Base-by-base conservation (phyloP, 257 asterid species). In the Thymus quinquecostatus region DNA sequence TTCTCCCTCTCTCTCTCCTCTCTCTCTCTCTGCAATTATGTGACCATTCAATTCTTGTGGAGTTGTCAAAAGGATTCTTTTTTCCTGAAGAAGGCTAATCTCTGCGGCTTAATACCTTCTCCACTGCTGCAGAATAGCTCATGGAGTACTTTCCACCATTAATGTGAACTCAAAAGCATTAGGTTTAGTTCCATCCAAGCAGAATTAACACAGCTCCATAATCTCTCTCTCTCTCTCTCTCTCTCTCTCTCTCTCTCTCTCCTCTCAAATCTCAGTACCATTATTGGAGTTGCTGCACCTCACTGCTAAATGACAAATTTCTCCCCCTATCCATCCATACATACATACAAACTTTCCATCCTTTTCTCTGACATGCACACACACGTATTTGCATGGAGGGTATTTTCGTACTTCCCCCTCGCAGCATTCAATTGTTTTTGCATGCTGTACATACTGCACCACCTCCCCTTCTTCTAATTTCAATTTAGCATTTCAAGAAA, bases 161-260 rank as follows among this genome's bases (percentile, higher is more conserved):
- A 41, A 66, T 75, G 80, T 75, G 73, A 80, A 61, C 78, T 76
- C 77, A 76, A 33, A n/a, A 29, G 12, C 57, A 74, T 66, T 76
- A 62, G 81, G 81, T 72, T 72, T 72, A 61, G 76, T 67, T 60
- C 60, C 73, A 71, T 79, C 80, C 63, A 12, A 44, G 47, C 47
- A 44, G 13, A 5, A 21, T 21, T 21, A 44, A 11, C 5, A 10
- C 10, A 8, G 9, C 3, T 44, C 49, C 49, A 2, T 44, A 5
- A 7, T 5, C 1, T 58, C 34, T 8, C 76, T 41, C 49, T 51
- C 7, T 21, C 21, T 21, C 21, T 21, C 21, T 21, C 21, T 21
- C 21, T 21, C 21, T 0, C 21, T 51, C 7, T 21, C 21, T 21
- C 21, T 21, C 21, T 21, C 21, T 21, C 21, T 21, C 21, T 0